Evolutionary conservation across 352 stramenopile species (phyloP).

Genomic region (Globisporangium barbulae): DNA sequence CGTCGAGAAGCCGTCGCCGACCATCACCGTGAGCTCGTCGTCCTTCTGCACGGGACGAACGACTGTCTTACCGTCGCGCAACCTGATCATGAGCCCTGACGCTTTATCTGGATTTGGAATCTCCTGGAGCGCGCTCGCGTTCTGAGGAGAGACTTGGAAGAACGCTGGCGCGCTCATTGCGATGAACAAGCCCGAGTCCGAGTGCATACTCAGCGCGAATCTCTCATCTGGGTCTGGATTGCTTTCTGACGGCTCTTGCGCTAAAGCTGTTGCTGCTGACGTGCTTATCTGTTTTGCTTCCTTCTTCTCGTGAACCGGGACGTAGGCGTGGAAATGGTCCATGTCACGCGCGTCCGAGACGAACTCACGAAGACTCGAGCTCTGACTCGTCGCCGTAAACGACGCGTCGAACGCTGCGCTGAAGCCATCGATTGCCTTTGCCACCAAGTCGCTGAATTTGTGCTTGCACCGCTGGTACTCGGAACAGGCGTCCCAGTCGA

Average conservation of each 20-base stretch:
- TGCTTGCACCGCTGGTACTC: constrained; percentile 17
- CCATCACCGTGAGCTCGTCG: constrained; percentile 20
- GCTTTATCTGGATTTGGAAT: constrained; percentile 17
- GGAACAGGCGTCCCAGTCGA: constrained; percentile 5
- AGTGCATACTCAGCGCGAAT: constrained; percentile 23
- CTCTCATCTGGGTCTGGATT: not conserved
- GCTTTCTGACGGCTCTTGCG: not conserved
- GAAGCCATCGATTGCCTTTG: constrained; percentile 7
- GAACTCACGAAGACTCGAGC: constrained; percentile 10
- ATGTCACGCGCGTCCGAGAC: constrained; percentile 13
- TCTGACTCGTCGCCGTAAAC: not conserved
- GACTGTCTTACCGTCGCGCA: constrained; percentile 2
- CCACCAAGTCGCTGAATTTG: constrained; percentile 17
- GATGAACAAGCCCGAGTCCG: constrained; percentile 22
- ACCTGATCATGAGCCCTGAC: constrained; percentile 17
- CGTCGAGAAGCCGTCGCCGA: constrained; percentile 21
- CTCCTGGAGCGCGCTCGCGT: not conserved
- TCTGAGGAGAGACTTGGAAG: constrained; percentile 7
- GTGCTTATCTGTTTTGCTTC: not conserved
- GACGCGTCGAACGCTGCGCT: constrained; percentile 15
- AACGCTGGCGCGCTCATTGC: constrained; percentile 21
- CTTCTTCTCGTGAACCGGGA: not conserved
- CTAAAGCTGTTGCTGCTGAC: not conserved
- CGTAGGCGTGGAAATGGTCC: constrained; percentile 25
- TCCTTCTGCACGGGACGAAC: constrained; percentile 14